Base-by-base conservation (phyloP, 2,329 filamentous ascomycete genomes). In the Pseudogymnoascus sp. region DNA sequence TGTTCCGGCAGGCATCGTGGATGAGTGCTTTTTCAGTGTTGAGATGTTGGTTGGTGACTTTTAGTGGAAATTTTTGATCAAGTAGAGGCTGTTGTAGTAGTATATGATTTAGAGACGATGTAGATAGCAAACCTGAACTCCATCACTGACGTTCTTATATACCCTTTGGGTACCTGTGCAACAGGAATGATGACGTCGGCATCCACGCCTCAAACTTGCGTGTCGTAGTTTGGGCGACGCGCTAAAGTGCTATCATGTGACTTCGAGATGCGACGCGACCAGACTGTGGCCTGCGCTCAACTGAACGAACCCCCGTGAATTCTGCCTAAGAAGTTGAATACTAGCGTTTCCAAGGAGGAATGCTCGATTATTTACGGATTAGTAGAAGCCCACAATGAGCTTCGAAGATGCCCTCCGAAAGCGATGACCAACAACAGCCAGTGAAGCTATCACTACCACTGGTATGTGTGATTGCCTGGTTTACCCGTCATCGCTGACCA, bases 371-470 rank as follows among this genome's bases (percentile, higher is more conserved):
- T 12, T n/a, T 33, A n/a, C 16, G 28, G n/a, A 33, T 8, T 4
- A 19, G 7, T 33, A 56, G 50, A 56, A 33, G 50, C 50, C 50
- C 50, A 56, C 50, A 56, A 56, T 56, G 50, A 60, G 38, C 60
- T 60, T 38, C 59, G 35, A 68, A 69, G 60, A 74, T 74, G 72
- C 72, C 72, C 69, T 71, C 71, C 43, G 65, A 66, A 63, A 70
- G 65, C 63, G 71, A 79, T 81, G 78, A 81, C 50, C 50, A 33
- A 66, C 78, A 81, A 68, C 84, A 86, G 76, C 88, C 89, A 65
- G 89, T 93, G 78, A 92, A 91, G 80, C 84, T 93, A 68, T 93
- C 90, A 66, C 82, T 93, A 66, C 90, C 90, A 67, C 80, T 91
- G 70, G 86, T 88, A 80, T 66, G 76, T 19, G 19, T 40, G 24